Evolutionary conservation across 768 basidiomycete genomes (phyloP).

Genomic region (Lactarius psammicola): DNA sequence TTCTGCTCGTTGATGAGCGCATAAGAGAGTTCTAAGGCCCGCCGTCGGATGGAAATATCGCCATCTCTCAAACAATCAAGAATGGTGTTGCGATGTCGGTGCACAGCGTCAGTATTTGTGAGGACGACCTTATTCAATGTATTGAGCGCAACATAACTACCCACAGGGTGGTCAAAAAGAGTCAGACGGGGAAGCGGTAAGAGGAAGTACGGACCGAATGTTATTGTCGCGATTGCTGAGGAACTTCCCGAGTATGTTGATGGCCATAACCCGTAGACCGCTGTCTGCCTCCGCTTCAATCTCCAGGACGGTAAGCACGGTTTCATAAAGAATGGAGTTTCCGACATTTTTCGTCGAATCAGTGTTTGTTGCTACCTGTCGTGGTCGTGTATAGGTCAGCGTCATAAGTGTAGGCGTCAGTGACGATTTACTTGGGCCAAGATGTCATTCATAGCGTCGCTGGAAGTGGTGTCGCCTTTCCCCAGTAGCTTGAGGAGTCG

Average conservation of each 20-base stretch:
- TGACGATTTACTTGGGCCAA: slow-evolving; percentile 71
- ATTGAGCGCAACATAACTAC: slow-evolving; percentile 94
- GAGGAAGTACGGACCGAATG: slow-evolving; percentile 68
- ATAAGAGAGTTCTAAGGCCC: slow-evolving; percentile 95
- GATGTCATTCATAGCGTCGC: slow-evolving; percentile 98
- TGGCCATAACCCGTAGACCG: slow-evolving; percentile 96
- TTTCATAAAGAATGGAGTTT: slow-evolving; percentile 96
- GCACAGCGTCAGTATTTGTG: slow-evolving; percentile 97
- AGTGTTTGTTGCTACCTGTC: slow-evolving; percentile 98
- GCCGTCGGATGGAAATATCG: slow-evolving; percentile 95
- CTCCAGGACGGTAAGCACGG: slow-evolving; percentile 92
- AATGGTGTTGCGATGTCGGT: slow-evolving; percentile 96
- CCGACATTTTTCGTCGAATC: slow-evolving; percentile 98
- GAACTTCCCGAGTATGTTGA: slow-evolving; percentile 98
- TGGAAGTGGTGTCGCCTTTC: slow-evolving; percentile 77
- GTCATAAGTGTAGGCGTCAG: neutral
- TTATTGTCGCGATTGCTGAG: slow-evolving; percentile 97
- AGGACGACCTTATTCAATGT: slow-evolving; percentile 97
- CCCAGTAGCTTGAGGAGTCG: slow-evolving; percentile 88
- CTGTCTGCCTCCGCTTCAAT: slow-evolving; percentile 84
- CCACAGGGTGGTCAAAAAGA: neutral
- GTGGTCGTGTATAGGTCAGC: neutral
- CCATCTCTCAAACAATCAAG: slow-evolving; percentile 99
- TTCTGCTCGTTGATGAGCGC: slow-evolving; percentile 95
- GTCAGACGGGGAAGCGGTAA: neutral